These are phyloP conservation scores for Annulohypoxylon moriforme DNA, from an alignment of 495 filamentous ascomycete genomes.

Conservation along the genomic window DNA sequence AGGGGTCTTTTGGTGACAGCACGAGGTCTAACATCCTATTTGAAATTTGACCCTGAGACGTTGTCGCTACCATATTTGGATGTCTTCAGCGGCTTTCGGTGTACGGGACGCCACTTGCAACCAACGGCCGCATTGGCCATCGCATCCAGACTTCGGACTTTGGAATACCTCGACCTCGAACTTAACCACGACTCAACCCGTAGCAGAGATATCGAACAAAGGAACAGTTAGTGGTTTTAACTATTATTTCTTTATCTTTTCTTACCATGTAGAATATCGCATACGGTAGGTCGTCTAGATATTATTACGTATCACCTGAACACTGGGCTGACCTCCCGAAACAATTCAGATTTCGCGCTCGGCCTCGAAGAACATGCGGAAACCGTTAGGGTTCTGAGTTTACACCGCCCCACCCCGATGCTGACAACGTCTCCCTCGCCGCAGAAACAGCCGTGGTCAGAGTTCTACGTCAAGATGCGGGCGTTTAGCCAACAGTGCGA, in stretches of 20 bases:
- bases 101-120: conserved; percentile 36
- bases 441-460: conserved; percentile 27
- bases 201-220: conserved; percentile 33
- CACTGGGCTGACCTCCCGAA: not conserved
- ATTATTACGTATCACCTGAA: not conserved
- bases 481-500: conserved; percentile 38
- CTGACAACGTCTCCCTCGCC: conserved; percentile 6
- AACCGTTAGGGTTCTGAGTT: conserved; percentile 27
- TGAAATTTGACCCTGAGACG: conserved; percentile 32
- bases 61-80: conserved; percentile 34
- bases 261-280: not conserved
- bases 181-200: conserved; percentile 37
- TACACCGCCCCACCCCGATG: conserved; percentile 37
- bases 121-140: conserved; percentile 32
- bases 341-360: conserved; percentile 30
- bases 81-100: conserved; percentile 37
- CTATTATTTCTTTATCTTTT: not conserved
- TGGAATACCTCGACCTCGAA: conserved; percentile 36
- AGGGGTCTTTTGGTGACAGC: conserved; percentile 23
- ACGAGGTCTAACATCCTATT: conserved; percentile 23
- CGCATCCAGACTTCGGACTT: conserved; percentile 29
- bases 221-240: conserved; percentile 31
- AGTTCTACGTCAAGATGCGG: conserved; percentile 31
- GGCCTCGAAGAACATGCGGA: conserved; percentile 26
- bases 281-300: not conserved